Conservation (phyloP, 805 yeast species). For the Middelhovenomyces tepae region DNA sequence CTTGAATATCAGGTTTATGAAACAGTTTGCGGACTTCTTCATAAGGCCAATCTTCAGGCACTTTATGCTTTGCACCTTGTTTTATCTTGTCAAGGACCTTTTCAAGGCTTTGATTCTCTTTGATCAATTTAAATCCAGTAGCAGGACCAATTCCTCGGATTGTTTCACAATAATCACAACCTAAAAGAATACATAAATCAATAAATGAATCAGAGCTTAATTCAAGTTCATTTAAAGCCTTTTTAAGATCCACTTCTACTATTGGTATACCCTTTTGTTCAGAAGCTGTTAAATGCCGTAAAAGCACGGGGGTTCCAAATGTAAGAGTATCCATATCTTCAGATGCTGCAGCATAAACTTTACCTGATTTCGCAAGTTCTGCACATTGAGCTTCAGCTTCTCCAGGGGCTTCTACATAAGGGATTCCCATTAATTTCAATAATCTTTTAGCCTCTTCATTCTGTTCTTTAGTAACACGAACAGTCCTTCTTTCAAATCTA, state of each 20-base stretch:
- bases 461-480: slow-evolving; percentile 79
- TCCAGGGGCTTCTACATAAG: slow-evolving; percentile 87
- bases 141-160: slow-evolving; percentile 95
- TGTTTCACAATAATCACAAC: slow-evolving; percentile 96
- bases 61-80: slow-evolving; percentile 56
- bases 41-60: slow-evolving; percentile 94
- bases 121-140: slow-evolving; percentile 80
- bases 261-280: slow-evolving; percentile 92
- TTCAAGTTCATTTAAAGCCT: slow-evolving; percentile 70
- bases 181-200: slow-evolving; percentile 85
- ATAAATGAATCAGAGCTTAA: slow-evolving; percentile 66
- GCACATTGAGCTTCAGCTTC: slow-evolving; percentile 99
- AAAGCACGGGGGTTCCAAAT: slow-evolving; percentile 72
- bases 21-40: slow-evolving; percentile 81
- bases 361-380: slow-evolving; percentile 76
- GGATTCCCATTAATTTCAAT: slow-evolving; percentile 87
- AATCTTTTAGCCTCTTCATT: slow-evolving; percentile 87
- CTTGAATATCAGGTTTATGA: slow-evolving; percentile 67
- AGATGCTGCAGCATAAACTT: slow-evolving; percentile 94
- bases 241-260: slow-evolving; percentile 63
- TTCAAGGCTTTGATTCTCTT: slow-evolving; percentile 76
- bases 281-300: slow-evolving; percentile 87
- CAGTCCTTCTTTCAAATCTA: slow-evolving; percentile 77
- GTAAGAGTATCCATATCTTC: slow-evolving; percentile 99
- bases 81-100: slow-evolving; percentile 57